Evolutionary conservation across 495 filamentous ascomycete species (phyloP).

Genomic region (Penicillium psychrofluorescens): DNA sequence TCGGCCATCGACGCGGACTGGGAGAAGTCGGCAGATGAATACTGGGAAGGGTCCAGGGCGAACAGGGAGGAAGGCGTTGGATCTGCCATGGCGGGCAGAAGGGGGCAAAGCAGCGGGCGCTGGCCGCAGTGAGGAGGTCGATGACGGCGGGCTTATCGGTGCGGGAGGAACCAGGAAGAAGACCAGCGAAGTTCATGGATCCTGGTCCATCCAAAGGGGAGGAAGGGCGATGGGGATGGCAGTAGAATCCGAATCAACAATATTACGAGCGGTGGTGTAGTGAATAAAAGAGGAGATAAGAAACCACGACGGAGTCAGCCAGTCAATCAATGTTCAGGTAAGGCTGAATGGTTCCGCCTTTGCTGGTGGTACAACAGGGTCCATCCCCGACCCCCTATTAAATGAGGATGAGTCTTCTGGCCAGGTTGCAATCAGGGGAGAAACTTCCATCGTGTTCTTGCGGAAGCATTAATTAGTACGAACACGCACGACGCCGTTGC

Average conservation of each 20-base stretch:
- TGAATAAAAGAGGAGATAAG: no score
- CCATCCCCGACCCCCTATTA: not conserved
- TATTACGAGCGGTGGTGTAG: no score
- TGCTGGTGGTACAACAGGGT: no score
- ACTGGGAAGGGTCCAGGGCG: constrained; percentile 47
- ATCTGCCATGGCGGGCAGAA: constrained; percentile 13
- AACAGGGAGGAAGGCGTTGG: constrained; percentile 9
- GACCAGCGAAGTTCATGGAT: no score
- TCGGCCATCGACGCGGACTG: constrained; percentile 20
- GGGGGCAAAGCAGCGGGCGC: no score
- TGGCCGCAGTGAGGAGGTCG: constrained; percentile 1
- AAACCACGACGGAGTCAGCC: no score
- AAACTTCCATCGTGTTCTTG: not conserved
- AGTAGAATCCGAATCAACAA: no score
- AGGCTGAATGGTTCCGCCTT: no score
- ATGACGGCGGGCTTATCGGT: constrained; percentile 5
- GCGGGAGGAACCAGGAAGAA: not conserved
- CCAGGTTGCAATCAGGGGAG: not conserved
- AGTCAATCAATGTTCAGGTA: no score
- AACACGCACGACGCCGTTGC: constrained; percentile 15
- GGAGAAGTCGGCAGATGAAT: constrained; percentile 21
- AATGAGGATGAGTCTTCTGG: not conserved
- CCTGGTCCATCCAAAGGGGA: no score
- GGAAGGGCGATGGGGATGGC: no score
- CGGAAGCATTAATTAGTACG: no score